These are phyloP conservation scores for Gloeophyllum trabeum DNA, from an alignment of 768 basidiomycete species.

Conservation along the genomic window DNA sequence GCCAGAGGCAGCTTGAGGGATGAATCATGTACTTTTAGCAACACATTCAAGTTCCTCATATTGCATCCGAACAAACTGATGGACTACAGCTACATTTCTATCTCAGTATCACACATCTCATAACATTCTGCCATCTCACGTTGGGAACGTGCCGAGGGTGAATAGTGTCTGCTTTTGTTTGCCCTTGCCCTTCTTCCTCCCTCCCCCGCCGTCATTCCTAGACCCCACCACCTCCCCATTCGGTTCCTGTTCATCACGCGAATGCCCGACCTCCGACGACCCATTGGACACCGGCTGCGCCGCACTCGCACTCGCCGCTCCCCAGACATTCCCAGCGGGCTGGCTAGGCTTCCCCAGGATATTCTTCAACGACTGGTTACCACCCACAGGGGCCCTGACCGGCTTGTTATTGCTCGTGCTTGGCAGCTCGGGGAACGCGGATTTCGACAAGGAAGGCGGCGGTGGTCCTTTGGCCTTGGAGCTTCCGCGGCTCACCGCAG, in stretches of 20 bases:
- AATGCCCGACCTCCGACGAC: no score
- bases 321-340: constrained; percentile 6
- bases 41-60: no score
- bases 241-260: constrained; percentile 5
- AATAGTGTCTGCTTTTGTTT: constrained; percentile 84
- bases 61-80: no score
- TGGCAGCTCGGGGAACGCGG: constrained; percentile 66
- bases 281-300: constrained; percentile 6
- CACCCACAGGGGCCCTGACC: constrained; percentile 39
- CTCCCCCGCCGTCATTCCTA: constrained; percentile 17
- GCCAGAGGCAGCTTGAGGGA: no score
- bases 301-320: constrained; percentile 6
- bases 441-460: constrained; percentile 34
- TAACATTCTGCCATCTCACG: constrained; percentile 7
- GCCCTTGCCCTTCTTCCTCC: constrained; percentile 68
- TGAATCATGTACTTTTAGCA: no score
- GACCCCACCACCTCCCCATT: constrained; percentile 4
- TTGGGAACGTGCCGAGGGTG: constrained; percentile 42
- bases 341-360: constrained; percentile 43
- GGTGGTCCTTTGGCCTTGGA: no score
- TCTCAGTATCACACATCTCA: no score
- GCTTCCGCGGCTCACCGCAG: no score
- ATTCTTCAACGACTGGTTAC: constrained; percentile 57
- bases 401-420: constrained; percentile 24
- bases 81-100: no score